phyloP scores from a whole-genome alignment of 164 flowering plant species.

The Chloranthus sessilifolius region DNA sequence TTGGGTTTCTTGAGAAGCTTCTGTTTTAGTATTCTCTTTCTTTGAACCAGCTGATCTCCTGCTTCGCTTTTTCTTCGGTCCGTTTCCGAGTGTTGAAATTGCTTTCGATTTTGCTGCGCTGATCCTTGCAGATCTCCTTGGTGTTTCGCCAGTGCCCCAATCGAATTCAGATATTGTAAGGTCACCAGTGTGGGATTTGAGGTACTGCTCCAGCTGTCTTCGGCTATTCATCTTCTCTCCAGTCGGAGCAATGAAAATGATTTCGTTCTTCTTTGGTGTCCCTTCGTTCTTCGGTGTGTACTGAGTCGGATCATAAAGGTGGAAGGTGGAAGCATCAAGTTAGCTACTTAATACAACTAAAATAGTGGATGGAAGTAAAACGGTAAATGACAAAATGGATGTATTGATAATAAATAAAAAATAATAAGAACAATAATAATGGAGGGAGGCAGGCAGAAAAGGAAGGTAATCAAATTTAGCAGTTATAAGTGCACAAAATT shows the following conservation, averaged over 20 bases:
- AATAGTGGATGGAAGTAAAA: too few species aligned
- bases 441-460: too few species aligned
- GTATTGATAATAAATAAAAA: too few species aligned
- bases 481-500: too few species aligned
- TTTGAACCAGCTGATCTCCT: slow-evolving; percentile 31
- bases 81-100: slow-evolving; percentile 32
- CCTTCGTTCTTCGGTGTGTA: slow-evolving; percentile 55
- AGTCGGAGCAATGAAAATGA: slow-evolving; percentile 66
- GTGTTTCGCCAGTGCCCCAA: slow-evolving; percentile 88
- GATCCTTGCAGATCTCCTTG: slow-evolving; percentile 83
- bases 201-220: slow-evolving; percentile 73
- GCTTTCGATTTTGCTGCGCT: slow-evolving; percentile 56
- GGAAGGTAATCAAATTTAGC: too few species aligned
- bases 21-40: slow-evolving; percentile 27
- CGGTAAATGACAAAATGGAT: too few species aligned
- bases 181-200: slow-evolving; percentile 67
- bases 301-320: slow-evolving; percentile 25
- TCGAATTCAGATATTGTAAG: slow-evolving; percentile 64
- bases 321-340: background rate
- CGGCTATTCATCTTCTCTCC: slow-evolving; percentile 65
- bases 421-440: too few species aligned
- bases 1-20: slow-evolving; percentile 20
- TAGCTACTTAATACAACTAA: background rate
- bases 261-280: slow-evolving; percentile 68
- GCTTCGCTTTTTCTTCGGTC: slow-evolving; percentile 30